Base-by-base conservation (phyloP, 495 filamentous ascomycete genomes). In the Penicillium pancosmium region DNA sequence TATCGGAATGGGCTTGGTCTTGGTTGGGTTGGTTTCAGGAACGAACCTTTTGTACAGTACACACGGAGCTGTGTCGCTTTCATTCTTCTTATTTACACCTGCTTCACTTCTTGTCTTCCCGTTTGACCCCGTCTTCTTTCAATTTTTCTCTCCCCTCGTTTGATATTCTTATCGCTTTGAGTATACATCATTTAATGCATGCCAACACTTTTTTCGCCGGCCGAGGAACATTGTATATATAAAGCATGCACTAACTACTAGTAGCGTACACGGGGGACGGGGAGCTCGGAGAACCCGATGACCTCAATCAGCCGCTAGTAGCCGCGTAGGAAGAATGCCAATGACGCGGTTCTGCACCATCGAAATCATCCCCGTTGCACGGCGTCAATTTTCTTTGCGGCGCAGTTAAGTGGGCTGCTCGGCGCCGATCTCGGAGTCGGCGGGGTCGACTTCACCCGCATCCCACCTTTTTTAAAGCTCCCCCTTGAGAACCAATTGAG, bases 111-210 rank as follows among this genome's bases (percentile, higher is more conserved):
- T 48, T 43, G 40, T 61, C 23, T 52, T 55, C 13, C 46, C 40
- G 41, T 70, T 63, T 54, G 10, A 63, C 53, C 55, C 50, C 55
- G 54, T 58, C 54, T 38, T 38, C 15, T 38, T 38, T 12, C 8
- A 12, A 15, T 38, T 2, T n/a, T 38, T 9, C 11, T 7, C 36
- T 9, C 10, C 15, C 23, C 19, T 55, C 33, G 54, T 50, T 34
- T 57, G 21, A 52, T 36, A 67, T 67, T 43, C 16, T 67, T 63
- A 65, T 65, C 54, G 56, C 46, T 40, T 15, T 53, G 55, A 49
- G 50, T 54, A 67, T 65, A 67, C 52, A 50, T 67, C 58, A 65
- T 69, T 74, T 71, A 68, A 73, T 72, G 60, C 66, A 63, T 66
- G 64, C 56, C 57, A 48, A 55, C 62, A 64, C 27, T 9, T 59